Base-by-base conservation (phyloP, 192 early-diverging fungal species). In the Gryganskiella cystojenkinii region DNA sequence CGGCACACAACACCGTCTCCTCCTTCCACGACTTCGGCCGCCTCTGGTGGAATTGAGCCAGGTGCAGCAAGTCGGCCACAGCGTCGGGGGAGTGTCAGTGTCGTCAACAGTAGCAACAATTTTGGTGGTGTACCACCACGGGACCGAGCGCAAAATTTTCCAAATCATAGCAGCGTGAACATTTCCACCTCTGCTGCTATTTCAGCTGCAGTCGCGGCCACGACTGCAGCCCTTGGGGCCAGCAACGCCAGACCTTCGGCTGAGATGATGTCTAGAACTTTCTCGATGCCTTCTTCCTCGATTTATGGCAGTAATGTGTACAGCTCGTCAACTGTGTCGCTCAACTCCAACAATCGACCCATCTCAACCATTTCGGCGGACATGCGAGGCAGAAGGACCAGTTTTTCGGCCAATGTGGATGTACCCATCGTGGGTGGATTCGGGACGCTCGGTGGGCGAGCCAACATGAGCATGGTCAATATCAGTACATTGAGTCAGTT, bases 401-500 rank as follows among this genome's bases (percentile, higher is more conserved):
- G 74, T 30, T 78, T 78, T 56, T 78, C 74, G 10, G 74, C 74
- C 7, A 78, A 78, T 31, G 74, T 78, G 22, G 74, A 78, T 34
- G 49, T 61, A 4, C 65, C 74, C 13, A 31, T 76, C 25, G n/a
- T n/a, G n/a, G 46, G 57, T 8, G 44, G 54, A 28, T 60, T 61
- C 33, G 61, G 54, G 2, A 47, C 52, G 4, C 33, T 63, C 19
- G 65, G 60, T 7, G 33, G 57, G 1, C n/a, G 74, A 9, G 40
- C 19, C 8, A 76, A 68, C 14, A 69, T 78, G 74, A 78, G 74
- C 27, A 78, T 78, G 74, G 61, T 78, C 14, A 78, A 78, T 13
- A 69, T 78, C 27, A 69, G 74, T 24, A 69, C 66, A 0, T 40
- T 69, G 3, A 61, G 14, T 14, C 74, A 69, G 20, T 63, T 62